Percentiles rank a stretch among this genome's conserved stretches.
These are phyloP conservation scores for Cryptococcus amylolentus DNA, from an alignment of 1,284 basidiomycete genomes.

Conservation along the genomic window DNA sequence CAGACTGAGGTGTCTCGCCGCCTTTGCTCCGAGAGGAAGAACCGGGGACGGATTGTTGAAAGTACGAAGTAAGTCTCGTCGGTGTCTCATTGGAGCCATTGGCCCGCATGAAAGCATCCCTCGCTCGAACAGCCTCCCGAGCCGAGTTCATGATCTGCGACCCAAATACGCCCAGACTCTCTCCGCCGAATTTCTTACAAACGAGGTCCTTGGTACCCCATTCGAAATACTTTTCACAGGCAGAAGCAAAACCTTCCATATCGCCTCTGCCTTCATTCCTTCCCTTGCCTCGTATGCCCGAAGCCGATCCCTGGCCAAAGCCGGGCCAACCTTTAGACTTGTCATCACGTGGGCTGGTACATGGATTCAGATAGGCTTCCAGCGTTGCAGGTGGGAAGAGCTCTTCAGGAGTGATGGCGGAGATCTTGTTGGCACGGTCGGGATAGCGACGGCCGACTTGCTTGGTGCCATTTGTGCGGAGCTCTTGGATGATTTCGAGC, in stretches of 20 bases:
- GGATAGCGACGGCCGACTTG: slow-evolving; percentile 57
- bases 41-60: slow-evolving; percentile 7
- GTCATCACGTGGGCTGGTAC: slow-evolving; percentile 24
- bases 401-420: slow-evolving; percentile 45
- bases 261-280: slow-evolving; percentile 47
- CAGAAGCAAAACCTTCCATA: slow-evolving; percentile 64
- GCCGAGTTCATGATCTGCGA: slow-evolving; percentile 34
- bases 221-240: slow-evolving; percentile 82
- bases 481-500: slow-evolving; percentile 61
- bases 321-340: slow-evolving; percentile 38
- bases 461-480: slow-evolving; percentile 65
- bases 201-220: slow-evolving; percentile 71
- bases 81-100: slow-evolving; percentile 5
- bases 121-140: slow-evolving; percentile 18
- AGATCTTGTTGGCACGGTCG: slow-evolving; percentile 61
- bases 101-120: neutral
- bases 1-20: slow-evolving; percentile 6
- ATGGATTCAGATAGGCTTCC: slow-evolving; percentile 68
- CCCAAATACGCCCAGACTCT: slow-evolving; percentile 34
- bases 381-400: slow-evolving; percentile 67
- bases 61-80: slow-evolving; percentile 13
- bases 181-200: slow-evolving; percentile 40
- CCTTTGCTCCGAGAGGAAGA: slow-evolving; percentile 14
- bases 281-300: slow-evolving; percentile 25
- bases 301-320: slow-evolving; percentile 29